Conservation (phyloP, 306 rosid genomes). For the Ziziphus jujuba region DNA sequence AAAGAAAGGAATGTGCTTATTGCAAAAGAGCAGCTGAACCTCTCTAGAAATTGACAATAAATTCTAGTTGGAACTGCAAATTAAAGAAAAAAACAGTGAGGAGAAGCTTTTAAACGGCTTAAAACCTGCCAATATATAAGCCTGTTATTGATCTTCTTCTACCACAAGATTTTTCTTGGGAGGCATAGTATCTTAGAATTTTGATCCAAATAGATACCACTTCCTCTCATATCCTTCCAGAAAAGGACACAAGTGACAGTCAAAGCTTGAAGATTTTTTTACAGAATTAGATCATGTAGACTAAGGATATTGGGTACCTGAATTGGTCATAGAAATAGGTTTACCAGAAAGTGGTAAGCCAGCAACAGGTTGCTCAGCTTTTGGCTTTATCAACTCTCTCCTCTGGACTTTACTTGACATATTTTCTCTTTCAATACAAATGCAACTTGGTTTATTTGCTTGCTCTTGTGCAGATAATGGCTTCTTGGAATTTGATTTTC, state of each 20-base stretch:
- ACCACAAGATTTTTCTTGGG: neutral
- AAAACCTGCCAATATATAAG: too few relatives aligned
- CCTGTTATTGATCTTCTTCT: neutral
- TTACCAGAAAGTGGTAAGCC: constrained; percentile 22
- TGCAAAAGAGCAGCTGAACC: too few relatives aligned
- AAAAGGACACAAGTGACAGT: too few relatives aligned
- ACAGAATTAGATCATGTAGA: too few relatives aligned
- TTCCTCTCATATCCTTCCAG: neutral
- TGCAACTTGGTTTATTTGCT: constrained; percentile 16
- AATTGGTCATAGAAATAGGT: constrained; percentile 21
- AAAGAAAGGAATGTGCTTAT: too few relatives aligned
- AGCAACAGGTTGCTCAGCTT: constrained; percentile 9
- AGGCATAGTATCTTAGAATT: neutral
- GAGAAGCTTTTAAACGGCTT: too few relatives aligned
- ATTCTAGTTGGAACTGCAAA: too few relatives aligned
- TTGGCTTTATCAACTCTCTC: constrained; percentile 20
- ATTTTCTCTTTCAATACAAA: constrained; percentile 22
- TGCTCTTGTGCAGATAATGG: constrained; percentile 24
- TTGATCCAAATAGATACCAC: neutral
- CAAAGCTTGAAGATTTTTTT: neutral
- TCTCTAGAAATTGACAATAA: too few relatives aligned
- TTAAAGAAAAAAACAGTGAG: too few relatives aligned
- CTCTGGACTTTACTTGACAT: constrained; percentile 20
- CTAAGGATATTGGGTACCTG: constrained; percentile 28
- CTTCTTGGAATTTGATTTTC: constrained; percentile 21